Evolutionary conservation across 306 rosid species (phyloP), one percentile per base, ranked within the genome.

Genomic region (Dalbergia oliveri): DNA sequence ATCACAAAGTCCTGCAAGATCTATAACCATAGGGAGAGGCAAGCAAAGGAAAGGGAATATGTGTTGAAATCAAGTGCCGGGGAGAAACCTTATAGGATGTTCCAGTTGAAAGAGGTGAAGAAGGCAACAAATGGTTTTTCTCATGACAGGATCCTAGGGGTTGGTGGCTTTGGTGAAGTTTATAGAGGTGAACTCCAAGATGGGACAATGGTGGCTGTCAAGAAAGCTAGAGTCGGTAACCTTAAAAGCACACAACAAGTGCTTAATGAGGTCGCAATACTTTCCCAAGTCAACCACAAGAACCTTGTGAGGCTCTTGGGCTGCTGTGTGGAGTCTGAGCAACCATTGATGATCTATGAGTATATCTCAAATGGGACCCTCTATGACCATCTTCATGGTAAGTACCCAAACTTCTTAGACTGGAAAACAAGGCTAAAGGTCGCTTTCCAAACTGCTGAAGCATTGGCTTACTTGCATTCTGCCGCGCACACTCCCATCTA

Each of bases 81-180:
- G 3, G 92, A 87, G 54, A 93, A 84, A 60, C 85, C 89, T 12
- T 89, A 90, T n/a, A 84, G 87, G 69, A 87, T 87, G 86, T 95
- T 91, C 81, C 85, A 69, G 66, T 63, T 93, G 88, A 91, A 93
- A 87, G 97, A 95, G 35, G 81, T 91, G 85, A 90, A 85, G 87
- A 91, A 90, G 86, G 97, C 96, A 45, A 93, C 99, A 63, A 86
- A 95, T 8, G 84, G 86, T 13, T 95, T 95, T 70, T 88, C 94
- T 0, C 82, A 77, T 61, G 91, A 88, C 47, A 81, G 87, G 80
- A 12, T 91, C 81, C 70, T 95, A 45, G 99, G 99, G 26, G 89
- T 86, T 67, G 99, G 99, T 75, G 98, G 97, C 1, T 95, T 89
- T 72, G 98, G 99, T 35, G 99, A 93, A 84, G 98, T 95, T 78